phyloP scores from a whole-genome alignment of 768 basidiomycete genomes.

The Termitomyces sp. region DNA sequence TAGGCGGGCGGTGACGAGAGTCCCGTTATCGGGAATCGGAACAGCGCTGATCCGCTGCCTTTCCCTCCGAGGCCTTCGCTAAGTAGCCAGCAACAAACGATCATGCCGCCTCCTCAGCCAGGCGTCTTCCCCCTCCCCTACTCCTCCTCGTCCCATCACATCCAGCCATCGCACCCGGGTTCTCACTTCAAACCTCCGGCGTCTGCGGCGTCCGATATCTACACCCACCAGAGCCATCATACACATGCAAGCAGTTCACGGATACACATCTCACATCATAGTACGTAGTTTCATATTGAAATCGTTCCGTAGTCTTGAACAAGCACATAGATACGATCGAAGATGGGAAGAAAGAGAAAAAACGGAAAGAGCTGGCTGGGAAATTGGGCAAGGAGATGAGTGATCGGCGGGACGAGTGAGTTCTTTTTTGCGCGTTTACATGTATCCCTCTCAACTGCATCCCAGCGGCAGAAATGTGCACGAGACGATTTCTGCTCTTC shows the following conservation, averaged over 20 bases:
- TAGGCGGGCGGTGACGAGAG: constrained; percentile 36
- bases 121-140: constrained; percentile 64
- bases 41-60: not conserved
- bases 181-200: constrained; percentile 10
- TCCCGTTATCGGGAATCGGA: not conserved
- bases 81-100: not conserved
- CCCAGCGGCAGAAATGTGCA: constrained; percentile 53
- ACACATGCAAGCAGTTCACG: constrained; percentile 37
- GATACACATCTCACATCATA: constrained; percentile 21
- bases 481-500: constrained; percentile 59
- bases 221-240: constrained; percentile 12
- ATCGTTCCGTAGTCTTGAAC: not conserved
- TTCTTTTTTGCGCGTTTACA: constrained; percentile 6
- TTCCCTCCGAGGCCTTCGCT: not conserved
- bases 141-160: constrained; percentile 26
- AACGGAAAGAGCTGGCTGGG: constrained; percentile 62
- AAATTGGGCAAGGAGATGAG: constrained; percentile 68
- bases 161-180: constrained; percentile 15
- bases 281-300: constrained; percentile 3
- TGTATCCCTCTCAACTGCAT: constrained; percentile 3
- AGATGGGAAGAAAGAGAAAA: constrained; percentile 57
- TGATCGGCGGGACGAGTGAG: constrained; percentile 74
- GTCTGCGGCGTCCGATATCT: constrained; percentile 4
- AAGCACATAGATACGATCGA: constrained; percentile 15
- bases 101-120: constrained; percentile 54